Evolutionary conservation across 345 rosid species (phyloP).

Genomic region (Eucalyptus dawsonii): DNA sequence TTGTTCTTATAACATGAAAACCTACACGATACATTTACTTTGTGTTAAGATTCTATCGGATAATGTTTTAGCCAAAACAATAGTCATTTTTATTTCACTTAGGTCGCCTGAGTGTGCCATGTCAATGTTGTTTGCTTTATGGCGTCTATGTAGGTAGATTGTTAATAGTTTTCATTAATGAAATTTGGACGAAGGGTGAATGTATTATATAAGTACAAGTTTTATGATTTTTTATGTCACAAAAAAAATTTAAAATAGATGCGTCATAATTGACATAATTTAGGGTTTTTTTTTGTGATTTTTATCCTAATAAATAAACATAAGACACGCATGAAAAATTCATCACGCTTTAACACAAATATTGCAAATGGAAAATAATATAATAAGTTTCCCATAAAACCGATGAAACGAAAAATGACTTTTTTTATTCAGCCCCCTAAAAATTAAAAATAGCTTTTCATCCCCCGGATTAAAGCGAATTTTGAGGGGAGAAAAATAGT

Average conservation of each 20-base stretch:
- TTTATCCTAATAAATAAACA: not conserved
- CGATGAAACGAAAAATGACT: not conserved
- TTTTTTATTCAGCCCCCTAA: not conserved
- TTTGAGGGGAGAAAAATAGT: not conserved
- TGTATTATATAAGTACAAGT: no score
- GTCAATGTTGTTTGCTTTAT: not conserved
- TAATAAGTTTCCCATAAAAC: not conserved
- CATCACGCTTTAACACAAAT: not conserved
- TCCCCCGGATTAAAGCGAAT: not conserved
- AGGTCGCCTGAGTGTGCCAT: fast-evolving
- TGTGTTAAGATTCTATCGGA: no score
- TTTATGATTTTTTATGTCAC: not conserved
- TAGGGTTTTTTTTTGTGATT: not conserved
- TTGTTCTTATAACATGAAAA: no score
- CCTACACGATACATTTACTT: not conserved
- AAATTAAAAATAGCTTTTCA: not conserved
- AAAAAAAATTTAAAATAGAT: no score
- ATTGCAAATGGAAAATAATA: not conserved
- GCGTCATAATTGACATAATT: no score
- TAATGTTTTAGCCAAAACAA: no score
- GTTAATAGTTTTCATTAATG: no score
- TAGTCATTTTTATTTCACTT: no score
- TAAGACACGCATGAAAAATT: not conserved
- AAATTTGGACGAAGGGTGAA: not conserved
- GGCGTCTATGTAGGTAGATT: no score